Evolutionary conservation across 495 filamentous ascomycete genomes (phyloP), one percentile per base, ranked within the genome.

Genomic region (Jackrogersella minutella): DNA sequence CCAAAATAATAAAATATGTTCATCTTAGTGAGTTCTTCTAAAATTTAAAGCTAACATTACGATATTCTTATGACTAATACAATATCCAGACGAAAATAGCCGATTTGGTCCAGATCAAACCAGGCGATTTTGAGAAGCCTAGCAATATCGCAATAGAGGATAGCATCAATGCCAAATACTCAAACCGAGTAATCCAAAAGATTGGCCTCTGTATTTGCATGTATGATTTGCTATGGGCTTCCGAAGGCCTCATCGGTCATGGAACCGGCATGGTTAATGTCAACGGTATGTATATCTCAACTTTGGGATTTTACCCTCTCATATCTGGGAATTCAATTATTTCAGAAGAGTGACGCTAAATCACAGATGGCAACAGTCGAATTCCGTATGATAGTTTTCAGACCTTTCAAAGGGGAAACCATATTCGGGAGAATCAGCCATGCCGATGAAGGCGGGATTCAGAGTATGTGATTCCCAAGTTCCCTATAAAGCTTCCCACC

Each of bases 111-210:
- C 90, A 95, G 79, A 95, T 99, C 77, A 80, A 83, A 8, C 95
- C 95, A 1, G 81, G 91, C 70, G 90, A 97, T 71, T 95, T 97
- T 73, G 80, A 86, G 33, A 94, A 93, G 70, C 83, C 87, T 46
- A 93, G 90, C 69, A 79, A 81, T 5, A 84, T 89, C 31, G 91
- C 91, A 1, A 88, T 99, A 61, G 91, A 97, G 77, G 93, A 98
- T 75, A 92, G 91, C 64, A 93, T 99, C 79, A 97, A 98, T 69
- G 84, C 87, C 57, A 99, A 98, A 79, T 99, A 97, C 77, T 87
- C 94, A 52, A 96, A 99, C 80, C 53, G 76, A 59, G 75, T 78
- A 11, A 79, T 85, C 31, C 81, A 81, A 64, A 93, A 96, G 68
- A 85, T 97, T 33, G 95, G 95, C 8, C 87, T 99, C 2, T 97